Evolutionary conservation across 2,329 filamentous ascomycete genomes (phyloP).

Genomic region (Pseudocercospora musae): DNA sequence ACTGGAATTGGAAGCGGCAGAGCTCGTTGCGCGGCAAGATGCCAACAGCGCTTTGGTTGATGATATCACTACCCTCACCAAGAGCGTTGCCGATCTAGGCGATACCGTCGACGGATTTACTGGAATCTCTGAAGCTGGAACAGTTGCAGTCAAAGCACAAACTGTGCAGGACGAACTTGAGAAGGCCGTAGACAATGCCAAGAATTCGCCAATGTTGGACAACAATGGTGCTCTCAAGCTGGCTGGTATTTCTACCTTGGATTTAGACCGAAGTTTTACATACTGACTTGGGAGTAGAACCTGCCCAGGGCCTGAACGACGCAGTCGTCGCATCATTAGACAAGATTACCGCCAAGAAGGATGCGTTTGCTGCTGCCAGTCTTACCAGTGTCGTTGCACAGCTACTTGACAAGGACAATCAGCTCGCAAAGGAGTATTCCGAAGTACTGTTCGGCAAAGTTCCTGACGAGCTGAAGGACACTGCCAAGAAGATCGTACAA

Average conservation of each 20-base stretch:
- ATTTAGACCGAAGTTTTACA: background rate
- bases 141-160: background rate
- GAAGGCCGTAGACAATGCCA: background rate
- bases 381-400: background rate
- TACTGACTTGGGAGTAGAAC: background rate
- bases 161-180: background rate
- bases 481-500: background rate
- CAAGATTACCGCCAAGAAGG: background rate
- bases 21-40: background rate
- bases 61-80: background rate
- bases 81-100: background rate
- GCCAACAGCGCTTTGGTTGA: background rate
- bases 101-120: background rate
- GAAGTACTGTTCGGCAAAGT: background rate
- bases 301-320: background rate
- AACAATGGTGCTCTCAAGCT: background rate
- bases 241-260: background rate
- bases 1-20: background rate
- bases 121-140: background rate
- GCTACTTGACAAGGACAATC: background rate
- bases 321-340: background rate
- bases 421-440: background rate
- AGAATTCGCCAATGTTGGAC: background rate
- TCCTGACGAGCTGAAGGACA: background rate
- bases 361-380: background rate